phyloP scores from a whole-genome alignment of 1,139 yeast genomes.

The Waltiozyma solani region DNA sequence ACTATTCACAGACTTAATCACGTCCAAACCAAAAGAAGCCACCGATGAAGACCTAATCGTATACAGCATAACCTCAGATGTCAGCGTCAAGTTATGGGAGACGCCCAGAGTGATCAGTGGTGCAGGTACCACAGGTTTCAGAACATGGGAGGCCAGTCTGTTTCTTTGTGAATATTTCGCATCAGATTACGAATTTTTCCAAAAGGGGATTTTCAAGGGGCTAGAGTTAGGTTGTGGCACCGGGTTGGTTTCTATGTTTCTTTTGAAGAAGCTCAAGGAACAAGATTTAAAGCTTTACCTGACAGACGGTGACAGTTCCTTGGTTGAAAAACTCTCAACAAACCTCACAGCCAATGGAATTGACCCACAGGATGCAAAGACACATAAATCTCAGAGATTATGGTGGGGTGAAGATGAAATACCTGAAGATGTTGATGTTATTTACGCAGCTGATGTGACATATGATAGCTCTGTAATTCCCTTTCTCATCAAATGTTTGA shows the following conservation, averaged over 20 bases:
- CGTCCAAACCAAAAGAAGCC: slow-evolving; percentile 30
- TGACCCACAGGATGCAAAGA: slow-evolving; percentile 3
- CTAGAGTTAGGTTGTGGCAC: slow-evolving; percentile 89
- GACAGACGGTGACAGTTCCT: slow-evolving; percentile 69
- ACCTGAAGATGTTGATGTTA: slow-evolving; percentile 30
- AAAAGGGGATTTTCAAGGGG: background rate
- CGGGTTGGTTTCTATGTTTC: slow-evolving; percentile 64
- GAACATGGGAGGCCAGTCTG: slow-evolving; percentile 96
- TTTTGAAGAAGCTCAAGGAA: slow-evolving; percentile 22
- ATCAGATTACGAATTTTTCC: background rate
- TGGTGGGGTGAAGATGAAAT: slow-evolving; percentile 50
- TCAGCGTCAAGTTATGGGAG: slow-evolving; percentile 39
- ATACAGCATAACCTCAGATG: slow-evolving; percentile 28
- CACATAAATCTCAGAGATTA: slow-evolving; percentile 29
- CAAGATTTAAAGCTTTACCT: slow-evolving; percentile 29
- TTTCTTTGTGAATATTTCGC: slow-evolving; percentile 31
- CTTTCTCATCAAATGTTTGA: slow-evolving; percentile 40
- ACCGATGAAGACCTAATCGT: slow-evolving; percentile 37
- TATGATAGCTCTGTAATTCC: slow-evolving; percentile 62
- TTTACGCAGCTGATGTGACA: slow-evolving; percentile 81
- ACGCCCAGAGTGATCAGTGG: slow-evolving; percentile 60
- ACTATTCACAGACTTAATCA: slow-evolving; percentile 33
- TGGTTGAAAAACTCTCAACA: slow-evolving; percentile 41
- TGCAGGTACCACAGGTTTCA: slow-evolving; percentile 71
- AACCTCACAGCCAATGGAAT: slow-evolving; percentile 39